phyloP scores from a whole-genome alignment of 2,329 filamentous ascomycete species.

The Fusarium virguliforme region DNA sequence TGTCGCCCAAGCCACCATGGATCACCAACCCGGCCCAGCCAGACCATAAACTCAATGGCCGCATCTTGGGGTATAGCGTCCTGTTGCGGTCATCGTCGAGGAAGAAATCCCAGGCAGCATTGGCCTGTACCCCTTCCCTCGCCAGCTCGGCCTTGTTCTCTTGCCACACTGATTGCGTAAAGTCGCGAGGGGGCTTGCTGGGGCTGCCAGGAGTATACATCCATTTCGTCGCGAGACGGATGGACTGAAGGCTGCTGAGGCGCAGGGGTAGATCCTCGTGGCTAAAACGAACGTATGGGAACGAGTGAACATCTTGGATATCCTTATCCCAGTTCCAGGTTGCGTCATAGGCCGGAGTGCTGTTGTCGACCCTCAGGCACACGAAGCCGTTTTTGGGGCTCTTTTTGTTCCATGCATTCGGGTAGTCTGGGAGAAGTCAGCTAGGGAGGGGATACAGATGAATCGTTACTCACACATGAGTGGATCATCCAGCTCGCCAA shows the following conservation, averaged over 20 bases:
- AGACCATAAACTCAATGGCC: conserved; percentile 48
- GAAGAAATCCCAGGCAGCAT: conserved; percentile 52
- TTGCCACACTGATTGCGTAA: conserved; percentile 29
- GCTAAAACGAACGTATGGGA: conserved; percentile 49
- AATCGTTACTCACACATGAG: conserved; percentile 29
- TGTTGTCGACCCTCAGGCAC: conserved; percentile 48
- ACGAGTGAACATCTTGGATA: conserved; percentile 49
- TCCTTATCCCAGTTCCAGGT: conserved; percentile 48
- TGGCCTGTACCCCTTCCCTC: conserved; percentile 30
- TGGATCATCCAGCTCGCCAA: conserved; percentile 37
- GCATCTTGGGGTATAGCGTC: conserved; percentile 44
- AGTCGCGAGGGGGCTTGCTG: conserved; percentile 25
- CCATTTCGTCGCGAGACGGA: conserved; percentile 46
- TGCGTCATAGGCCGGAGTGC: conserved; percentile 43
- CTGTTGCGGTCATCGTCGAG: conserved; percentile 46
- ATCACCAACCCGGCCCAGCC: conserved; percentile 48
- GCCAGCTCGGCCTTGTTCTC: conserved; percentile 39
- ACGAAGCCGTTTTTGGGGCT: conserved; percentile 46
- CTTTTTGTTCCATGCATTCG: conserved; percentile 49
- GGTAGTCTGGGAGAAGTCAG: conserved; percentile 45
- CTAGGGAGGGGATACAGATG: neutral
- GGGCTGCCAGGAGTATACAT: conserved; percentile 43
- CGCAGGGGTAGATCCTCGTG: conserved; percentile 41
- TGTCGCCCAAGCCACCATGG: conserved; percentile 49
- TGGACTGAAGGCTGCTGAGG: conserved; percentile 39